Percentiles rank a stretch among this genome's conserved stretches.
phyloP scores from a whole-genome alignment of 768 basidiomycete genomes.

The Leccinum boreale region DNA sequence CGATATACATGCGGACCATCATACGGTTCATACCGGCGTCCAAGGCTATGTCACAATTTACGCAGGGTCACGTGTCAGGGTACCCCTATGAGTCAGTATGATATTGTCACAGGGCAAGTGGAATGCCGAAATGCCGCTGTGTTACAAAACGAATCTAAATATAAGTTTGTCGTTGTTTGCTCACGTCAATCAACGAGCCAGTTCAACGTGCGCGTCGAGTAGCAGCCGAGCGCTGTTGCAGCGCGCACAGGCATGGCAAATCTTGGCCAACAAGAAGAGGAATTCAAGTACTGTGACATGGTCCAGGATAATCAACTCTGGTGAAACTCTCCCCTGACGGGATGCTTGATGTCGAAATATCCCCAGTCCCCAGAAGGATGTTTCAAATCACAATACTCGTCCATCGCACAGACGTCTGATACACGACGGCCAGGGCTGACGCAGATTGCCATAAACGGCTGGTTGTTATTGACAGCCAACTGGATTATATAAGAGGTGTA shows the following conservation, averaged over 20 bases:
- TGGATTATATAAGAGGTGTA: conserved; percentile 16
- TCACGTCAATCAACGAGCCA: not conserved
- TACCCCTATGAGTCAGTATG: not conserved
- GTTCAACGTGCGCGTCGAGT: not conserved
- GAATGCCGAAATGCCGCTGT: conserved; percentile 2
- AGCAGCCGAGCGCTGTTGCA: not conserved
- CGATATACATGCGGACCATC: not conserved
- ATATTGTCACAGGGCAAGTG: not conserved
- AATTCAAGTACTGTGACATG: not conserved
- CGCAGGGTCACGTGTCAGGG: not conserved
- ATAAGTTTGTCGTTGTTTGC: not conserved
- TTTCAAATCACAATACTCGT: conserved; percentile 3
- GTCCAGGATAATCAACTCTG: not conserved
- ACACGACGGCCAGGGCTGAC: not conserved
- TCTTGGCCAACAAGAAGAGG: not conserved
- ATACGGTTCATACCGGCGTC: not conserved
- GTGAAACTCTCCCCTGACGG: not conserved
- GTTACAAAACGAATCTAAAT: not conserved
- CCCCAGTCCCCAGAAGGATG: not conserved
- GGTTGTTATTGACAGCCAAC: not conserved
- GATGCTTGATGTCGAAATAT: not conserved
- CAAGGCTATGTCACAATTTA: not conserved
- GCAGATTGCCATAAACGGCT: not conserved
- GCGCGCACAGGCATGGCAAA: not conserved
- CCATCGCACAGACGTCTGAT: conserved; percentile 7